Evolutionary conservation across 2,329 filamentous ascomycete genomes (phyloP).

Genomic region (Fonsecaea nubica): DNA sequence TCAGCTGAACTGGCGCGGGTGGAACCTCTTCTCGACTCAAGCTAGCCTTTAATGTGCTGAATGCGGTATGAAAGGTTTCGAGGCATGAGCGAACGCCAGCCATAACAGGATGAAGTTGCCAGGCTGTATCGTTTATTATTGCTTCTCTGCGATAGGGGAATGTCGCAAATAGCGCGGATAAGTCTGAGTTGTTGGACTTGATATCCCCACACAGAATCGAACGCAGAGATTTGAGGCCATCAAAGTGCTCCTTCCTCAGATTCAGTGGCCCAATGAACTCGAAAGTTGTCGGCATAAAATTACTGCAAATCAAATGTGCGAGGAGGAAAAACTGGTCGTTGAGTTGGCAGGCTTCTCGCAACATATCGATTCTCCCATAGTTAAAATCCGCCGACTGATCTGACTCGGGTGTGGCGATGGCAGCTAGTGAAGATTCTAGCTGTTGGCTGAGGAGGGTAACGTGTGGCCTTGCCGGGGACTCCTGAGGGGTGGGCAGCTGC

Average conservation of each 20-base stretch:
- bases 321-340: conserved; percentile 69
- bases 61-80: conserved; percentile 1
- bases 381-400: conserved; percentile 13
- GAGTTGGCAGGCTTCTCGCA: conserved; percentile 62
- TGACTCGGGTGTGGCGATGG: neutral
- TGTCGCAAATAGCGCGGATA: no score
- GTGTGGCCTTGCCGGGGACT: conserved; percentile 16
- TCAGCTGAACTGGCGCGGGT: conserved; percentile 23
- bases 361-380: conserved; percentile 43
- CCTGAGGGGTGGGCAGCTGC: conserved; percentile 24
- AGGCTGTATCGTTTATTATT: no score
- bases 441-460: neutral
- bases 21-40: conserved; percentile 5
- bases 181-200: no score
- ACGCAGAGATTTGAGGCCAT: conserved; percentile 12
- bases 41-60: neutral
- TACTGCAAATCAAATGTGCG: conserved; percentile 28
- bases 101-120: no score
- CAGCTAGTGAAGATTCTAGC: conserved; percentile 16
- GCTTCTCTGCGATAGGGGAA: no score
- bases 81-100: conserved; percentile 16
- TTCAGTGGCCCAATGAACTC: conserved; percentile 7
- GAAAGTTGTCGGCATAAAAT: neutral
- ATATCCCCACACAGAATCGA: no score
- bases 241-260: conserved; percentile 2